A percentile compares a stretch with the other conserved stretches of the same genome.
These are phyloP conservation scores for Auricularia sp. DNA, from an alignment of 768 basidiomycete species.

Conservation along the genomic window DNA sequence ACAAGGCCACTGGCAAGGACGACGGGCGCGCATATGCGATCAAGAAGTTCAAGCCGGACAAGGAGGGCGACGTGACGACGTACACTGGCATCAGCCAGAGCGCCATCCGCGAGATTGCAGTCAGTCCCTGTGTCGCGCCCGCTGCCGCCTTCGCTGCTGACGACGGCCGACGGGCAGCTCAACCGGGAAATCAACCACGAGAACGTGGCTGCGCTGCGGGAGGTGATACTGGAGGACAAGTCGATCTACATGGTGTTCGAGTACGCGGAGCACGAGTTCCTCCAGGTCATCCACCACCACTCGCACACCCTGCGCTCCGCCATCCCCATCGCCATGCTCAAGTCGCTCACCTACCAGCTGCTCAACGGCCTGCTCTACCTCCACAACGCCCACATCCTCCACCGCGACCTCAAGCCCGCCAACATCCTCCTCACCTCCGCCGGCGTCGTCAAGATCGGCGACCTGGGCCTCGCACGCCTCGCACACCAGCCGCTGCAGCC, in stretches of 20 bases:
- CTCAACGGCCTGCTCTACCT: conserved; percentile 91
- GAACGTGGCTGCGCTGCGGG: conserved; percentile 83
- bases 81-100: conserved; percentile 98
- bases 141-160: no score
- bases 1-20: conserved; percentile 81
- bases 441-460: conserved; percentile 96
- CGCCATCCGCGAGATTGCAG: conserved; percentile 93
- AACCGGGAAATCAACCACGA: conserved; percentile 86
- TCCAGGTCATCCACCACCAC: conserved; percentile 99
- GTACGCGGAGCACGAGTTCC: conserved; percentile 97
- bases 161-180: conserved; percentile 36
- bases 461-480: conserved; percentile 87
- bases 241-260: conserved; percentile 99
- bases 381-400: conserved; percentile 88
- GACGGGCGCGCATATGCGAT: conserved; percentile 76
- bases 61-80: conserved; percentile 90
- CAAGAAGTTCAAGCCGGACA: conserved; percentile 99
- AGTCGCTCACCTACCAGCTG: conserved; percentile 89
- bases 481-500: conserved; percentile 87
- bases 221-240: conserved; percentile 96
- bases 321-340: conserved; percentile 72
- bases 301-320: conserved; percentile 76
- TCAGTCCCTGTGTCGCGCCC: conserved; percentile 19
- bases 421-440: conserved; percentile 90
- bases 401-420: conserved; percentile 96